Base-by-base conservation (phyloP, 2,329 filamentous ascomycete species). In the Lithohypha guttulata region DNA sequence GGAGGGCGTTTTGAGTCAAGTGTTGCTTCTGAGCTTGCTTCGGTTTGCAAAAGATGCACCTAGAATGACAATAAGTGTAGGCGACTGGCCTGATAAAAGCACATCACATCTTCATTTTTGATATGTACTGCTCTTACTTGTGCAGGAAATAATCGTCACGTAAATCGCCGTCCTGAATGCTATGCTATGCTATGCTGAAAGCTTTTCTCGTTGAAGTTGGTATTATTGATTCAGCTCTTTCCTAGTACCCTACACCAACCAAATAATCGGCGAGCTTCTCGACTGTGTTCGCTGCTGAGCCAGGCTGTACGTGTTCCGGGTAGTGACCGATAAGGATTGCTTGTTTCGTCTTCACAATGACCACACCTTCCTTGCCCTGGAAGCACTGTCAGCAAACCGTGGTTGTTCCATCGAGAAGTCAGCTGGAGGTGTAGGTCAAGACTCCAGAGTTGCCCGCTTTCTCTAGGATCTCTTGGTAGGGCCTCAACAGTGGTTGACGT, bases 321-420 rank as follows among this genome's bases (percentile, higher is more conserved):
- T 96, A 85, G 70, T 94, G 85, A 52, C 77, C 82, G 59, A 98
- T 66, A 59, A 98, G 75, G 60, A 96, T 79, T 52, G 86, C 84
- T 66, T 93, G 81, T 56, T 73, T 79, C 55, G 89, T 93, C 72
- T 93, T 93, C 64, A 79, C 79, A 54, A 91, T 75, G 58, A 81
- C 71, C 55, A 94, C 65, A 50, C 91, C 91, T 59, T 80, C 75
- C 59, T 80, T 84, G 53, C 83, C 85, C 79, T 84, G 47, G 48
- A 19, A 22, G 11, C 17, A 35, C 19, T 32, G 34, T 9, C 25
- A 13, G 9, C 9, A 21, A 17, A 6, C 13, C 28, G 3, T 42
- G 10, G n/a, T n/a, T n/a, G n/a, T n/a, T n/a, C n/a, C n/a, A n/a
- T n/a, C n/a, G n/a, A n/a, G n/a, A n/a, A n/a, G n/a, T n/a, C n/a